Evolutionary conservation across 2,329 filamentous ascomycete species (phyloP), one percentile per base, ranked within the genome.

Genomic region (Exophiala calicioides): DNA sequence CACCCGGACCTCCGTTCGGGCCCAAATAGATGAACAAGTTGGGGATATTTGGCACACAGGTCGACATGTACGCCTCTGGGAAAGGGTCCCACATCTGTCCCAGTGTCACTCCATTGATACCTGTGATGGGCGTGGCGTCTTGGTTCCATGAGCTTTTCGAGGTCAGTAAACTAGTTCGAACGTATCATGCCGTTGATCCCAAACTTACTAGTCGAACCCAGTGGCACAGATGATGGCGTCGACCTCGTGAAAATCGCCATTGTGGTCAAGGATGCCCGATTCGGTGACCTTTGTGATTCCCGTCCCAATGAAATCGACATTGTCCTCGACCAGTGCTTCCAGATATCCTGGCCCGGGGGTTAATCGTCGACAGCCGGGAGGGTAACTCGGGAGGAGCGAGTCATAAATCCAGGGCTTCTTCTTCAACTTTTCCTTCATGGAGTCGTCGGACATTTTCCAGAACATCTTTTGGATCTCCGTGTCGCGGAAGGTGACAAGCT

Each of bases 271-370:
- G n/a, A n/a, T n/a, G n/a, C n/a, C n/a, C n/a, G n/a, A n/a, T n/a
- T n/a, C n/a, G n/a, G n/a, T n/a, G n/a, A n/a, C n/a, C n/a, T n/a
- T n/a, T n/a, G n/a, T n/a, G n/a, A n/a, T n/a, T n/a, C n/a, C n/a
- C n/a, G n/a, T n/a, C n/a, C n/a, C n/a, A n/a, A n/a, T n/a, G n/a
- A n/a, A n/a, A n/a, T 74, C 71, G 10, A 84, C 81, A 39, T 85
- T 84, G 3, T 76, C 72, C 52, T 80, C 72, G 0, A 73, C 71
- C 15, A 85, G 68, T 0, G 81, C 80, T 60, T 85, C 82, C 3
- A 86, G 73, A 56, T 86, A 86, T 0, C 81, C 82, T 0, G 82
- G 81, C 0, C 82, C 81, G 0, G 82, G 80, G 0, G 83, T 86
- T 18, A 50, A 16, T 12, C 46, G 31, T 8, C 46, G 40, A 35